Evolutionary conservation across 1,284 basidiomycete species (phyloP).

Genomic region (Papiliotrema nemorosa): DNA sequence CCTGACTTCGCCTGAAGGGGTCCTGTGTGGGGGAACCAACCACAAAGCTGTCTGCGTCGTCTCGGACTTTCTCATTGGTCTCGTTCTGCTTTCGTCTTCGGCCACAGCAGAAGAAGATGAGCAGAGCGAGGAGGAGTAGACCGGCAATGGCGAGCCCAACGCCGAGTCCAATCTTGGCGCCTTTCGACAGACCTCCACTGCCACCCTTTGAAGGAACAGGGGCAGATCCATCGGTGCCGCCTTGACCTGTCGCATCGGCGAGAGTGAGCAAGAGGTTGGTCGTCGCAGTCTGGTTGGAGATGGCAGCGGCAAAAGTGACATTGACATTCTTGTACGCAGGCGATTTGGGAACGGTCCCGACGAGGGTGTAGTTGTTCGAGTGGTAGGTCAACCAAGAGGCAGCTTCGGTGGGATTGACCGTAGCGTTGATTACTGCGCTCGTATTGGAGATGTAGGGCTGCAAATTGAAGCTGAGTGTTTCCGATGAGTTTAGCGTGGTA

Average conservation of each 20-base stretch:
- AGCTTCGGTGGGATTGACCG: conserved; percentile 40
- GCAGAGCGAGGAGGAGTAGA: conserved; percentile 34
- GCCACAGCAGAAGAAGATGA: conserved; percentile 44
- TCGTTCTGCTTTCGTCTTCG: conserved; percentile 26
- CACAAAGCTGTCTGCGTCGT: conserved; percentile 37
- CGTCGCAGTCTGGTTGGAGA: conserved; percentile 22
- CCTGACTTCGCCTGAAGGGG: conserved; percentile 24
- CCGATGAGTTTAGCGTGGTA: conserved; percentile 37
- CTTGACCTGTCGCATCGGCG: conserved; percentile 19
- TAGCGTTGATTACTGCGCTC: conserved; percentile 27
- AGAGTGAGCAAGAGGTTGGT: conserved; percentile 30
- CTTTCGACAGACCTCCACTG: conserved; percentile 30
- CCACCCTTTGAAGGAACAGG: conserved; percentile 17
- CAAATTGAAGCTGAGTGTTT: conserved; percentile 34
- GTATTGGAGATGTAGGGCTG: conserved; percentile 33
- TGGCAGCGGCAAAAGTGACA: conserved; percentile 33
- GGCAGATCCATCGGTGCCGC: conserved; percentile 16
- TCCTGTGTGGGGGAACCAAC: conserved; percentile 27
- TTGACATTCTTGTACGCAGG: conserved; percentile 34
- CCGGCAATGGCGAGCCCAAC: conserved; percentile 42
- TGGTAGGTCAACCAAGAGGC: conserved; percentile 49
- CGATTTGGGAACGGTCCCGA: conserved; percentile 36
- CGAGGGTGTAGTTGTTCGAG: conserved; percentile 38
- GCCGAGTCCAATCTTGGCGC: conserved; percentile 46
- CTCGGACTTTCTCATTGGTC: conserved; percentile 16